Evolutionary conservation across 176 grass and related monocot species (phyloP).

Genomic region (Juncus inflexus): DNA sequence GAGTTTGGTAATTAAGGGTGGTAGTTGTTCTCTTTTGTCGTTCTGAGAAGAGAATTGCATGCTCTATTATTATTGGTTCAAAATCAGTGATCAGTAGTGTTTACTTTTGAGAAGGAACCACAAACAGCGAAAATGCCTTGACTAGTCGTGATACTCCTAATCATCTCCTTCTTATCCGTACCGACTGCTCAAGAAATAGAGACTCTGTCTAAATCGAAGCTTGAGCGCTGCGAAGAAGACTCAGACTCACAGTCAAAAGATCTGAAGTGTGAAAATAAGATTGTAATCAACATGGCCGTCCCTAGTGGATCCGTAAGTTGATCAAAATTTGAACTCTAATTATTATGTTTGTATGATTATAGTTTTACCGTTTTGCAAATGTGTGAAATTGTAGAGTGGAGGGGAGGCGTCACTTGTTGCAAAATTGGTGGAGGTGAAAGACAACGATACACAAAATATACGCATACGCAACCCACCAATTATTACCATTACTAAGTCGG

Average conservation of each 20-base stretch:
- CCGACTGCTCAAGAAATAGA: slow-evolving; percentile 16
- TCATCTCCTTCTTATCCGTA: slow-evolving; percentile 11
- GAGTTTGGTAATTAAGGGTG: too few relatives aligned
- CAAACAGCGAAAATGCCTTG: not conserved
- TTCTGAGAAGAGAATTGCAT: too few relatives aligned
- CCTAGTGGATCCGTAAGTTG: slow-evolving; percentile 55
- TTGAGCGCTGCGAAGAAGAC: slow-evolving; percentile 40
- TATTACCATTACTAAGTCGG: slow-evolving; percentile 66
- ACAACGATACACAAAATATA: slow-evolving; percentile 36
- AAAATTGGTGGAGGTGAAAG: slow-evolving; percentile 52
- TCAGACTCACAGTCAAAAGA: slow-evolving; percentile 33
- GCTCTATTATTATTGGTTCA: too few relatives aligned
- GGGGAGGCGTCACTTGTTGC: slow-evolving; percentile 65
- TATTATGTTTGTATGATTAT: not conserved
- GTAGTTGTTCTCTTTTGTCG: too few relatives aligned
- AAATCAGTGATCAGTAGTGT: too few relatives aligned
- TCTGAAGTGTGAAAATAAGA: slow-evolving; percentile 53
- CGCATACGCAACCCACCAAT: slow-evolving; percentile 42
- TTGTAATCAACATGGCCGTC: slow-evolving; percentile 63
- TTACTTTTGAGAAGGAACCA: too few relatives aligned
- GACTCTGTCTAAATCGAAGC: slow-evolving; percentile 66
- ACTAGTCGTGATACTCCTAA: not conserved
- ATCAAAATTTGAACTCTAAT: not conserved
- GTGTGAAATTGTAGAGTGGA: slow-evolving; percentile 42
- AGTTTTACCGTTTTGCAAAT: slow-evolving; percentile 3